Conservation (phyloP, 495 filamentous ascomycete species). For the Neurospora sp. region DNA sequence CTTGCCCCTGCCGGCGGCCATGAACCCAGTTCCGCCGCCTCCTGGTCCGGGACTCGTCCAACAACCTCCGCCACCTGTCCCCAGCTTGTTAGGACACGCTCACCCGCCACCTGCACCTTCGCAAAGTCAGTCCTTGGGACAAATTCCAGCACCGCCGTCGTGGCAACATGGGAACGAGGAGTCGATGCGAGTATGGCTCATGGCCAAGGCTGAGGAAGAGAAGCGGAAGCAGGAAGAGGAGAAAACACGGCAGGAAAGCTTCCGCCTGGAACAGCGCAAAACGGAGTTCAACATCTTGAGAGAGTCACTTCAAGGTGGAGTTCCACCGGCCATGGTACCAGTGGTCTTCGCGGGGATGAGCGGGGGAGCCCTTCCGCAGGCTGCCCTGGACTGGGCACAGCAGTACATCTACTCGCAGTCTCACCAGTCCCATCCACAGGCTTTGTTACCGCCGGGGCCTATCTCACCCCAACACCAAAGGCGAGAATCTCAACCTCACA, state of each 20-base stretch:
- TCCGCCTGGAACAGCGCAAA: constrained; percentile 69
- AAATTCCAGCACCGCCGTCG: constrained; percentile 59
- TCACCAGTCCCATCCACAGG: constrained; percentile 40
- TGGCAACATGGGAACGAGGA: constrained; percentile 71
- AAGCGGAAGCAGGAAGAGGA: constrained; percentile 82
- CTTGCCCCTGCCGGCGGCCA: constrained; percentile 63
- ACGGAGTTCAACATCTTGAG: constrained; percentile 73
- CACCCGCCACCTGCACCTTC: constrained; percentile 29
- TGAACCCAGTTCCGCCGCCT: constrained; percentile 49
- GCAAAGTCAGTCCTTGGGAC: constrained; percentile 35
- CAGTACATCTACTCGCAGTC: constrained; percentile 52
- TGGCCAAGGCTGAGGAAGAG: constrained; percentile 80
- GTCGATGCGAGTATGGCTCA: constrained; percentile 70
- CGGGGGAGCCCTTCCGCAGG: constrained; percentile 46
- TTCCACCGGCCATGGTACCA: constrained; percentile 80
- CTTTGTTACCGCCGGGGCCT: constrained; percentile 39
- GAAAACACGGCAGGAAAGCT: constrained; percentile 69
- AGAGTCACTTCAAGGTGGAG: constrained; percentile 67
- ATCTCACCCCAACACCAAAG: constrained; percentile 34
- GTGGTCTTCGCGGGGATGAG: constrained; percentile 82
- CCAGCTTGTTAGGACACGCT: constrained; percentile 21
- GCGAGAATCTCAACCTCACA: constrained; percentile 34
- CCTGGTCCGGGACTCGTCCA: constrained; percentile 16
- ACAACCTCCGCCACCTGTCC: constrained; percentile 14
- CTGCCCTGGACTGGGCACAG: constrained; percentile 63